These are phyloP conservation scores for Colletotrichum sp. DNA, from an alignment of 2,329 filamentous ascomycete species.

Conservation along the genomic window DNA sequence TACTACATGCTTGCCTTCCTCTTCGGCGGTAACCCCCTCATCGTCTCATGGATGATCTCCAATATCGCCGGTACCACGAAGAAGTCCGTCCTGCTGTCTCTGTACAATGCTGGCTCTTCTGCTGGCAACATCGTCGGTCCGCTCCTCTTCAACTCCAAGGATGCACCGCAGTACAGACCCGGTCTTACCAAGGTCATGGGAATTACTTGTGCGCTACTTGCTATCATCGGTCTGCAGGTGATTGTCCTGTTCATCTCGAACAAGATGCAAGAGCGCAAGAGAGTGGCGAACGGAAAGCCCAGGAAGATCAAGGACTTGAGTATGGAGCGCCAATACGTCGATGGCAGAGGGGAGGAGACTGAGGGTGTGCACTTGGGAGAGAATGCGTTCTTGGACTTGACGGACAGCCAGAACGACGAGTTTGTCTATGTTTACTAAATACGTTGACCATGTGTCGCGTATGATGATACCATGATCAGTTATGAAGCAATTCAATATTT, in stretches of 20 bases:
- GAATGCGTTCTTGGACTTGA: constrained; percentile 63
- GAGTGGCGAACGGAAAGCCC: constrained; percentile 65
- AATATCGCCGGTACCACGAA: constrained; percentile 74
- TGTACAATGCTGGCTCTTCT: constrained; percentile 67
- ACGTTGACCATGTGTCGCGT: not conserved
- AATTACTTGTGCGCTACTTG: constrained; percentile 54
- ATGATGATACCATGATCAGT: not conserved
- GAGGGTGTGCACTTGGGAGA: constrained; percentile 45
- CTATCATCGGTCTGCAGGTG: constrained; percentile 3
- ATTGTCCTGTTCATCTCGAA: constrained; percentile 40
- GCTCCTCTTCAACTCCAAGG: constrained; percentile 61
- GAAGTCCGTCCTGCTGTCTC: constrained; percentile 66
- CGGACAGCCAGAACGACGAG: constrained; percentile 71
- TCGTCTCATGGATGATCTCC: constrained; percentile 72
- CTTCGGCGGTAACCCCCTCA: constrained; percentile 69
- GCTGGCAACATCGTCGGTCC: constrained; percentile 73
- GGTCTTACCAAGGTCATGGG: constrained; percentile 62
- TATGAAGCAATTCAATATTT: not conserved
- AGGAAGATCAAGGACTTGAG: constrained; percentile 62
- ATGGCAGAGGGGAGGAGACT: constrained; percentile 33
- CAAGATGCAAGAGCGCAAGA: constrained; percentile 56
- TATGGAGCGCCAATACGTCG: constrained; percentile 60
- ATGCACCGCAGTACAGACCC: constrained; percentile 63
- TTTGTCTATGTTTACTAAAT: constrained; percentile 58
- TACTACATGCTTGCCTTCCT: constrained; percentile 73